Conservation (phyloP, 192 early-diverging fungal genomes). For the Backusella tuberculispora region DNA sequence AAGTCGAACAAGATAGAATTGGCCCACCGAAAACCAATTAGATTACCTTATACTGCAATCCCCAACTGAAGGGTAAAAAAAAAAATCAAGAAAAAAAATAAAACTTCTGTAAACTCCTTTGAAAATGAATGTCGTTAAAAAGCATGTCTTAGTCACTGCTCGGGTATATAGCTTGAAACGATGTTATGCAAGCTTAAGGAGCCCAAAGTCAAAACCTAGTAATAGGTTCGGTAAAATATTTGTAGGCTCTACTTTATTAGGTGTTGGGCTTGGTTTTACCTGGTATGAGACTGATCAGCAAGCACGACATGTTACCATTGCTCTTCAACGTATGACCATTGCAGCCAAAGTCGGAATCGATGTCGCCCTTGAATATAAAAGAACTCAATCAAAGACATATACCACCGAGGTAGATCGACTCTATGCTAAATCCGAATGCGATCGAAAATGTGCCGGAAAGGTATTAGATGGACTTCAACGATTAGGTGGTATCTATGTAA, state of each 20-base stretch:
- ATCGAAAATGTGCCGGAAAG: constrained; percentile 65
- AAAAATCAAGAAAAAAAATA: too few relatives aligned
- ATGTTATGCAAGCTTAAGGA: not conserved
- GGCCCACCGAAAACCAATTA: too few relatives aligned
- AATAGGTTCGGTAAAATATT: not conserved
- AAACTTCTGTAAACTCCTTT: too few relatives aligned
- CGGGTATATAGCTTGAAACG: not conserved
- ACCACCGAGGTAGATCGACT: constrained; percentile 36
- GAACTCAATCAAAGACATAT: constrained; percentile 35
- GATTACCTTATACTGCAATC: too few relatives aligned
- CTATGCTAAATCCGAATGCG: constrained; percentile 53
- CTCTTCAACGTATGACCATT: constrained; percentile 43
- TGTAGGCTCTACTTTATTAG: constrained; percentile 2
- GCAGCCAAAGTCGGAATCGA: constrained; percentile 43
- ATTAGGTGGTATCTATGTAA: constrained; percentile 90
- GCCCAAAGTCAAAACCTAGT: not conserved
- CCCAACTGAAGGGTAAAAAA: too few relatives aligned
- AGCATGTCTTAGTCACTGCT: not conserved
- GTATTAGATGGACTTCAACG: constrained; percentile 62
- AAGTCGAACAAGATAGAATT: too few relatives aligned
- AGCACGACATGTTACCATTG: constrained; percentile 36
- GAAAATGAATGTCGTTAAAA: not conserved
- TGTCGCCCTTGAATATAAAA: constrained; percentile 62
- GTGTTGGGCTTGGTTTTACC: not conserved
- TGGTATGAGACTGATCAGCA: constrained; percentile 34